Evolutionary conservation across 805 yeast species (phyloP).

Genomic region (Candida argentea): DNA sequence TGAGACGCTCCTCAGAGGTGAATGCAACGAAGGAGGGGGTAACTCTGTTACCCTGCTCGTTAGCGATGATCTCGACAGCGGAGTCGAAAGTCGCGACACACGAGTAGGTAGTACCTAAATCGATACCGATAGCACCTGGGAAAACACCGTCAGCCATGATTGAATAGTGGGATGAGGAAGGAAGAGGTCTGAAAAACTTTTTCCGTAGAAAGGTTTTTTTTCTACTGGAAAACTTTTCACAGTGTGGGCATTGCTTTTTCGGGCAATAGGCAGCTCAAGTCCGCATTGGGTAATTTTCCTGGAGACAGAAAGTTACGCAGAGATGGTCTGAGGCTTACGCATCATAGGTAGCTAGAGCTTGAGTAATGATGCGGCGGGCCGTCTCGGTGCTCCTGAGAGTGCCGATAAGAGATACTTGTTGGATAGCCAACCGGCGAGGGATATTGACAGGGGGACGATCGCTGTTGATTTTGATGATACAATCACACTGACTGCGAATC

Average conservation of each 20-base stretch:
- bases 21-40: conserved; percentile 43
- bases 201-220: conserved; percentile 5
- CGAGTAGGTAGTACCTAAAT: conserved; percentile 43
- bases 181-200: conserved; percentile 4
- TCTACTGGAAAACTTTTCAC: conserved; percentile 9
- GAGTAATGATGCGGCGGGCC: background rate
- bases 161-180: conserved; percentile 5
- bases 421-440: no score
- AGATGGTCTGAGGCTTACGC: background rate
- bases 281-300: background rate
- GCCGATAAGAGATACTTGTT: background rate
- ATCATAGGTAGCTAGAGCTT: background rate
- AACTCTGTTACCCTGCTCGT: conserved; percentile 44
- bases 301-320: background rate
- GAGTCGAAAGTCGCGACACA: conserved; percentile 42
- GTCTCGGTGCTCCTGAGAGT: background rate
- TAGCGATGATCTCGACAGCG: conserved; percentile 41
- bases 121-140: conserved; percentile 73
- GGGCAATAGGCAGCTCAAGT: background rate
- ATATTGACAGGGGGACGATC: no score
- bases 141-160: conserved; percentile 96
- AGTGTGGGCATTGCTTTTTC: conserved; percentile 2
- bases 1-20: conserved; percentile 39
- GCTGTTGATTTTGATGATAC: background rate
- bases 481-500: background rate